Percentiles rank a stretch among this genome's conserved stretches.
Evolutionary conservation across 2,329 filamentous ascomycete genomes (phyloP).

Genomic region (Colletotrichum tofieldiae): DNA sequence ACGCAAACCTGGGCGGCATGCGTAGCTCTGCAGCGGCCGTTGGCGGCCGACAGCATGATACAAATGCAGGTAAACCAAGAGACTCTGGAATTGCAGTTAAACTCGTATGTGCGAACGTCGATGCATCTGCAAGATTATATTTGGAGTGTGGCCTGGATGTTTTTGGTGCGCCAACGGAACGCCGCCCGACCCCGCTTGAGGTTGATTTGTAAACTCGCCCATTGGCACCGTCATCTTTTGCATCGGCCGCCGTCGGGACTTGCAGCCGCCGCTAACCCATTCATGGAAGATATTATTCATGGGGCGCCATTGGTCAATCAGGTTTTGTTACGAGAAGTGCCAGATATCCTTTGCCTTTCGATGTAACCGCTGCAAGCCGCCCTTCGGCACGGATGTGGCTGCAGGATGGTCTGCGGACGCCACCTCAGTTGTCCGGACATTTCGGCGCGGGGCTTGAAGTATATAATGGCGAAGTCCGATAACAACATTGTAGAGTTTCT

Average conservation of each 20-base stretch:
- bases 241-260: conserved; percentile 12
- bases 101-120: too few relatives aligned
- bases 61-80: too few relatives aligned
- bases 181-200: background rate
- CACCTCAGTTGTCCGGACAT: conserved; percentile 13
- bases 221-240: background rate
- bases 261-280: conserved; percentile 19
- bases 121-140: too few relatives aligned
- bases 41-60: background rate
- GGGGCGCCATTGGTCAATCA: background rate
- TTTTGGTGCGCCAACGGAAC: background rate
- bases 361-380: background rate
- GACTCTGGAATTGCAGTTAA: too few relatives aligned
- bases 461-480: conserved; percentile 26
- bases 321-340: background rate
- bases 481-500: background rate
- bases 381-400: conserved; percentile 1
- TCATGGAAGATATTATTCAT: background rate
- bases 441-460: background rate
- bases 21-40: background rate
- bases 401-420: conserved; percentile 5
- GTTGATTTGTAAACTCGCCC: conserved; percentile 19
- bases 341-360: background rate
- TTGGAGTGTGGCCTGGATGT: background rate
- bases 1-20: conserved; percentile 31